A percentile compares a stretch with the other conserved stretches of the same genome.
These are phyloP conservation scores for Macrocybe gigantea DNA, from an alignment of 768 basidiomycete genomes.

Conservation along the genomic window DNA sequence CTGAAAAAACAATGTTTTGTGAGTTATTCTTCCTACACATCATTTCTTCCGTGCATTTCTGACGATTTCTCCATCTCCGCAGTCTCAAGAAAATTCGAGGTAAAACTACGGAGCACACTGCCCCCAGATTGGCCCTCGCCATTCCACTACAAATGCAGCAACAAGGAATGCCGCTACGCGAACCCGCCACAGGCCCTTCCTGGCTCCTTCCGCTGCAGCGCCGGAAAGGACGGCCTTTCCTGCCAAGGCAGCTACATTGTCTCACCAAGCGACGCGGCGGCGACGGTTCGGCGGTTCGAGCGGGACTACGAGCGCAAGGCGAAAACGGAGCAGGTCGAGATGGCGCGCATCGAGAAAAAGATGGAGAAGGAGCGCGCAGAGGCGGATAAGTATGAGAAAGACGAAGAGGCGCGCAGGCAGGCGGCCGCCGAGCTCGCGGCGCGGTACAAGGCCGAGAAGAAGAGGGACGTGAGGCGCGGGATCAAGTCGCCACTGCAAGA, in stretches of 20 bases:
- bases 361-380: no score
- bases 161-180: slow-evolving; percentile 15
- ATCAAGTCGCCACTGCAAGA: not conserved
- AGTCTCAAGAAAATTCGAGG: no score
- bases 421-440: not conserved
- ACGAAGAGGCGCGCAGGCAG: not conserved
- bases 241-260: slow-evolving; percentile 19
- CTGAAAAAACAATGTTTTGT: no score
- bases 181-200: slow-evolving; percentile 24
- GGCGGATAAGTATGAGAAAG: not conserved
- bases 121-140: slow-evolving; percentile 17
- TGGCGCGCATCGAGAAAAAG: no score
- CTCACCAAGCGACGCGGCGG: not conserved
- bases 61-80: no score
- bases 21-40: no score
- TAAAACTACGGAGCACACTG: not conserved
- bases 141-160: slow-evolving; percentile 23
- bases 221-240: slow-evolving; percentile 8
- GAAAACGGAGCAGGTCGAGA: no score
- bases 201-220: slow-evolving; percentile 23
- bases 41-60: no score
- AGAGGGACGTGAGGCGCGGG: not conserved
- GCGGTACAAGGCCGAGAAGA: not conserved
- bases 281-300: no score
- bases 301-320: no score